Evolutionary conservation across 257 asterid species (phyloP), one percentile per base, ranked within the genome.

Genomic region (Salvia miltiorrhiza): DNA sequence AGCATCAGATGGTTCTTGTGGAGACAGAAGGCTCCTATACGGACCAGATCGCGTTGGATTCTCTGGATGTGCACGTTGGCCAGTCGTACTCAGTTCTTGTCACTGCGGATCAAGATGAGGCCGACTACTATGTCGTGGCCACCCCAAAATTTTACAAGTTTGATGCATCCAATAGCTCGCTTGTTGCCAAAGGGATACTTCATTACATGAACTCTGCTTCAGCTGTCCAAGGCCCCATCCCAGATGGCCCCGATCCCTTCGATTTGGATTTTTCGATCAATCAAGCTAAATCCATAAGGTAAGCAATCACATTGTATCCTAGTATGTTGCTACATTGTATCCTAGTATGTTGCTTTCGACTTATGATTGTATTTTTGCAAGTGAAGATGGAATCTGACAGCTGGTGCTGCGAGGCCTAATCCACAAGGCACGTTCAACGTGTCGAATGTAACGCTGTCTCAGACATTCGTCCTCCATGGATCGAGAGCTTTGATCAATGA

Each of bases 11-110:
- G 86, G 84, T 80, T 67, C 55, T 85, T 20, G 87, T 82, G 1
- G 90, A 85, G 73, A 82, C 82, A 0, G 90, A 85, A 74, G 90
- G 90, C 58, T 85, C 87, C n/a, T 84, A 85, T 56, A 84, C 85
- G 24, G 32, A 80, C 56, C 90, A 85, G 61, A 82, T 75, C 39
- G 55, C 30, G 4, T 69, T 82, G 26, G 86, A 82, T 63, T 77
- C 90, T 63, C 72, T 85, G 0, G 90, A 85, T 21, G 79, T 85
- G 23, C 90, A 85, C 19, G 81, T 82, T 21, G 90, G 90, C 45
- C 90, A 84, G 72, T 79, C 90, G 4, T 74, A 77, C 48, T 77
- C 87, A 5, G 80, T 85, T 20, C 87, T 85, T n/a, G 81, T 85
- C 57, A 82, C 87, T 1, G 72, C 80, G 6, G 67, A 82, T 76